Conservation (phyloP, 1,284 basidiomycete species). For the Trichosporon sp. region DNA sequence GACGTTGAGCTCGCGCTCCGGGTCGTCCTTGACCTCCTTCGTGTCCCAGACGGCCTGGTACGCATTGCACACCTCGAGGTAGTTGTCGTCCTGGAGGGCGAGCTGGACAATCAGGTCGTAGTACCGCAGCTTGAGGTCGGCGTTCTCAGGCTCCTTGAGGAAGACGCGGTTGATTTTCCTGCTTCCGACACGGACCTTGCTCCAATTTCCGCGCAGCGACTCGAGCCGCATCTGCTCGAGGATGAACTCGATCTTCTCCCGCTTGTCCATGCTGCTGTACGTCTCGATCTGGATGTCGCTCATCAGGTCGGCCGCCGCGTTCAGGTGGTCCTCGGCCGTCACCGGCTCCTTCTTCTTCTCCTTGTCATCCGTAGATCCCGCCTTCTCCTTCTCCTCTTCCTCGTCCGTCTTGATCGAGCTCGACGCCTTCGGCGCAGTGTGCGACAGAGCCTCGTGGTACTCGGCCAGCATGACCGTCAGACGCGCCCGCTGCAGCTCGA, state of each 20-base stretch:
- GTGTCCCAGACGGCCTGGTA: conserved; percentile 97
- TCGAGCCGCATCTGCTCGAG: conserved; percentile 96
- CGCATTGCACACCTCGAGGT: conserved; percentile 90
- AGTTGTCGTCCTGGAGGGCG: conserved; percentile 74
- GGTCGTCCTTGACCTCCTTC: conserved; percentile 78
- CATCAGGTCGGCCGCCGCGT: conserved; percentile 80
- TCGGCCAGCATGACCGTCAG: conserved; percentile 78
- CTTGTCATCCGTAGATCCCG: conserved; percentile 29
- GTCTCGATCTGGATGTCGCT: conserved; percentile 97
- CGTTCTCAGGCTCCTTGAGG: conserved; percentile 78
- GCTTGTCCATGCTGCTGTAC: conserved; percentile 94
- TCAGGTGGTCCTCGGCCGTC: conserved; percentile 56
- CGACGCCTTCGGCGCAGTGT: conserved; percentile 33
- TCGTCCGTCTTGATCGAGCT: conserved; percentile 1
- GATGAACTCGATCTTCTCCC: conserved; percentile 98
- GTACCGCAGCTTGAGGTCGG: conserved; percentile 91
- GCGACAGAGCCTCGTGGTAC: conserved; percentile 67
- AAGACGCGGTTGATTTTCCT: conserved; percentile 93
- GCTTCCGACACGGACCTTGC: conserved; percentile 81
- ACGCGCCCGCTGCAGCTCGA: conserved; percentile 93
- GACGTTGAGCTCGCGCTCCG: conserved; percentile 67
- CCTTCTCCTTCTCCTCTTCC: background rate
- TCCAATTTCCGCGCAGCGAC: conserved; percentile 71
- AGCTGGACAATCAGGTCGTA: conserved; percentile 96
- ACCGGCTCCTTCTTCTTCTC: conserved; percentile 45